Evolutionary conservation across 768 basidiomycete species (phyloP).

Genomic region (Mycena venus): DNA sequence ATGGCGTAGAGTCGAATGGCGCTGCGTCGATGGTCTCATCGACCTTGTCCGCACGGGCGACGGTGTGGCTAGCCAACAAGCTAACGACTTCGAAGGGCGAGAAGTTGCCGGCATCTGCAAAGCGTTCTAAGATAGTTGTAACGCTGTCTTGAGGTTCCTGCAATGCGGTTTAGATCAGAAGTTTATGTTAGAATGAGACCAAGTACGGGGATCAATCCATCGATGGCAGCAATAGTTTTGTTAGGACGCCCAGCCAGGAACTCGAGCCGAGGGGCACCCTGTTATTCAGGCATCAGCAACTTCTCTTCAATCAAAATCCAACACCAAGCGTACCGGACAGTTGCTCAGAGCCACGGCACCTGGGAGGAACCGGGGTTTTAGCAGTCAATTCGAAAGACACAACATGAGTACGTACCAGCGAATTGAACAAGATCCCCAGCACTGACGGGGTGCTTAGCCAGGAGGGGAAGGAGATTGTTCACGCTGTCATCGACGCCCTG

Average conservation of each 20-base stretch:
- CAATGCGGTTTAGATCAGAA: neutral
- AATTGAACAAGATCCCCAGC: constrained; percentile 31
- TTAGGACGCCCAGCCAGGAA: constrained; percentile 46
- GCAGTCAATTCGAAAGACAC: neutral
- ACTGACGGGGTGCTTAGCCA: constrained; percentile 30
- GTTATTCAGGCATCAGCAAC: constrained; percentile 26
- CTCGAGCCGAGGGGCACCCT: constrained; percentile 46
- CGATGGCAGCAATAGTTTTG: constrained; percentile 35
- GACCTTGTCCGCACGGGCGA: constrained; percentile 45
- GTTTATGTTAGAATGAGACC: neutral
- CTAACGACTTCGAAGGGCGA: constrained; percentile 39
- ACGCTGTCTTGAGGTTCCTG: constrained; percentile 36
- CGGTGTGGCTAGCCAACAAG: constrained; percentile 40
- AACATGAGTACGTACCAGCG: neutral
- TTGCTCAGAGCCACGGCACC: constrained; percentile 45
- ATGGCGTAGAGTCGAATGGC: constrained; percentile 54
- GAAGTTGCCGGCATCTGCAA: constrained; percentile 44
- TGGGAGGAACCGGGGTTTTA: constrained; percentile 28
- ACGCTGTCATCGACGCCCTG: constrained; percentile 34
- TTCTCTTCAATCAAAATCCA: neutral
- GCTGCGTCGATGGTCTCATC: constrained; percentile 43
- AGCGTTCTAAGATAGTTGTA: constrained; percentile 39
- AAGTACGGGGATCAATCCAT: constrained; percentile 34
- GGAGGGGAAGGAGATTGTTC: constrained; percentile 23
- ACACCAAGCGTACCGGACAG: constrained; percentile 41